A percentile compares a stretch with the other conserved stretches of the same genome.
Evolutionary conservation across 805 yeast species (phyloP).

Genomic region (Candida palmyrensis): DNA sequence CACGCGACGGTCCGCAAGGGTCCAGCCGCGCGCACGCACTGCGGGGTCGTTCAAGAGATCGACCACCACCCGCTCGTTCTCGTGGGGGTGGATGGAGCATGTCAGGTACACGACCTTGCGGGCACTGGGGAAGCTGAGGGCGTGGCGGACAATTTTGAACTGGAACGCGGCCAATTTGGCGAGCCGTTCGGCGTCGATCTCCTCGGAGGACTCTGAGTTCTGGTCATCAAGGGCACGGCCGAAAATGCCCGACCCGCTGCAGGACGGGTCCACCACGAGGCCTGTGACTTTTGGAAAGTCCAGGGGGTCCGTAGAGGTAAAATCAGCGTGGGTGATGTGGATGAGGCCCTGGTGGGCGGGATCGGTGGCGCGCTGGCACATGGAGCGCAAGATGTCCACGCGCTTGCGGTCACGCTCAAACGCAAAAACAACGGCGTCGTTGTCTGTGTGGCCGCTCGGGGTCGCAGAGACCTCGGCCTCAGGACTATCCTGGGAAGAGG

Average conservation of each 20-base stretch:
- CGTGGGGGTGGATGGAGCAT: constrained; percentile 90
- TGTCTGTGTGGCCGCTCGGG: too few species aligned
- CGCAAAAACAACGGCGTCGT: constrained; percentile 54
- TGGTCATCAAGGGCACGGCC: constrained; percentile 65
- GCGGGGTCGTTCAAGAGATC: constrained; percentile 64
- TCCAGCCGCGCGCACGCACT: constrained; percentile 73
- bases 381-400: constrained; percentile 61
- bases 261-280: constrained; percentile 89
- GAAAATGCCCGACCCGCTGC: constrained; percentile 97
- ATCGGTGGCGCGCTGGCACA: constrained; percentile 68
- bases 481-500: constrained; percentile 15
- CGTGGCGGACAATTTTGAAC: constrained; percentile 82
- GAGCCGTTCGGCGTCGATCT: constrained; percentile 53
- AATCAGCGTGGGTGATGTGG: constrained; percentile 58
- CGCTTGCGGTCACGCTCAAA: constrained; percentile 82
- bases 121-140: constrained; percentile 75
- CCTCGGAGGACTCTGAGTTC: constrained; percentile 37
- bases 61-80: constrained; percentile 88
- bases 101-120: constrained; percentile 85
- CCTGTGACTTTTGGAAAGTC: constrained; percentile 69
- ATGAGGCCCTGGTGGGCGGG: constrained; percentile 24
- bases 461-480: constrained; percentile 4
- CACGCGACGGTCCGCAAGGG: constrained; percentile 47
- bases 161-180: constrained; percentile 81
- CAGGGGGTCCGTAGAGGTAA: constrained; percentile 53